These are phyloP conservation scores for Vaccinium myrtillus DNA, from an alignment of 148 eudicot genomes.

Conservation along the genomic window DNA sequence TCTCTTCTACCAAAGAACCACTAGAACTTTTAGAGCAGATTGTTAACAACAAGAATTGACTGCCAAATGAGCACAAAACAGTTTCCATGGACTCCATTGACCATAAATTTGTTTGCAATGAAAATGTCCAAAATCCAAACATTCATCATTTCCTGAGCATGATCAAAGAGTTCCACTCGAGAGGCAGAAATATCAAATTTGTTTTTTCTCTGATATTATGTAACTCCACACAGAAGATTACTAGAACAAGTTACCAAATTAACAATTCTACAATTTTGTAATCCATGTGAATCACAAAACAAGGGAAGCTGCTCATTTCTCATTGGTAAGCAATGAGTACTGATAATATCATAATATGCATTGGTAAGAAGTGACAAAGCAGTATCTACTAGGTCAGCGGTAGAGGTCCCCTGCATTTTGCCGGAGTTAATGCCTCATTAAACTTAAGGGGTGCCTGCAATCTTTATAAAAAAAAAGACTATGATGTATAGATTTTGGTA, in stretches of 20 bases:
- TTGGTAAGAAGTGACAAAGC: no score
- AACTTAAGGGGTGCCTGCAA: no score
- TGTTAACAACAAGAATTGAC: background rate
- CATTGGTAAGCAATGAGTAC: no score
- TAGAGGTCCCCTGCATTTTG: no score
- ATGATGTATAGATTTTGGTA: no score
- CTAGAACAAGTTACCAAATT: background rate
- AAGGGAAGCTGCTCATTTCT: background rate
- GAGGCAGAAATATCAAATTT: background rate
- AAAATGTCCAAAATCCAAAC: background rate
- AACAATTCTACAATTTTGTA: background rate
- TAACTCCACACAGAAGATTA: background rate
- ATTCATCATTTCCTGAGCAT: background rate
- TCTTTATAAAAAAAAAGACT: no score
- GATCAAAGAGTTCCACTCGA: background rate
- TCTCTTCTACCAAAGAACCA: background rate
- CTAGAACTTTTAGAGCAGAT: background rate
- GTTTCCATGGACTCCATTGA: background rate
- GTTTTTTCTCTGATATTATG: background rate
- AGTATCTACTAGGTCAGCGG: no score
- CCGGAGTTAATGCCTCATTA: no score
- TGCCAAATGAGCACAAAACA: background rate
- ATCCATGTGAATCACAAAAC: background rate
- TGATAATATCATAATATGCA: no score
- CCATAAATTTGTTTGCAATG: no score